Evolutionary conservation across 495 filamentous ascomycete genomes (phyloP), one percentile per base, ranked within the genome.

Genomic region (Astrothelium subdiscretum): DNA sequence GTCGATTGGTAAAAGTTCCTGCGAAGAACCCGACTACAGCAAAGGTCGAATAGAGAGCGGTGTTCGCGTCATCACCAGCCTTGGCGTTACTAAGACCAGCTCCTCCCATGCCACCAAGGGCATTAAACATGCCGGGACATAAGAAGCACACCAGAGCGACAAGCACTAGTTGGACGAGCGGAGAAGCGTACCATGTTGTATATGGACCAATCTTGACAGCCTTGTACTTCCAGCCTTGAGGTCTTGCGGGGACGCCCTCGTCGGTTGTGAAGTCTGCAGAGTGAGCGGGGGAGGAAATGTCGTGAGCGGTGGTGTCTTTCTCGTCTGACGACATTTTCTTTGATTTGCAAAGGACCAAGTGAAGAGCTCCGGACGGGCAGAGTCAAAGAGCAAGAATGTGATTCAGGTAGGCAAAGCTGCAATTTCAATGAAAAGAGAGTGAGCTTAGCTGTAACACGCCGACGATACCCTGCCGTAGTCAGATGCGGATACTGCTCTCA

Each of bases 1-100:
- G 82, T 62, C 78, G 80, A 76, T 91, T 90, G 80, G 64, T 72
- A 65, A 92, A 79, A 43, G 87, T 88, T 54, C 90, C 90, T 27
- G 89, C 90, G 68, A 90, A 88, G 79, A 96, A 96, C 59, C 86
- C 90, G 62, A 94, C 87, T 12, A 94, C 83, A 48, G 89, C 85
- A 66, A 96, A 95, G 35, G 89, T 91, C 48, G 85, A 84, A 74
- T 95, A 92, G 18, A 91, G 72, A 10, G 89, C 89, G 3, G 83
- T 86, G 69, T 80, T 83, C 64, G 89, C 83, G 67, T 88, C 81
- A 68, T 87, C 82, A 66, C 85, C 82, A 61, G 88, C 83, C 22
- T 73, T 76, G 0, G 77, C 52, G 66, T 90, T 80, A 59, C 85
- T 48, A 51, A 78, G 84, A 38, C 90, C 90, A 75, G 78, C 87